phyloP scores from a whole-genome alignment of 2,329 filamentous ascomycete genomes.

The Scedosporium apiospermum region DNA sequence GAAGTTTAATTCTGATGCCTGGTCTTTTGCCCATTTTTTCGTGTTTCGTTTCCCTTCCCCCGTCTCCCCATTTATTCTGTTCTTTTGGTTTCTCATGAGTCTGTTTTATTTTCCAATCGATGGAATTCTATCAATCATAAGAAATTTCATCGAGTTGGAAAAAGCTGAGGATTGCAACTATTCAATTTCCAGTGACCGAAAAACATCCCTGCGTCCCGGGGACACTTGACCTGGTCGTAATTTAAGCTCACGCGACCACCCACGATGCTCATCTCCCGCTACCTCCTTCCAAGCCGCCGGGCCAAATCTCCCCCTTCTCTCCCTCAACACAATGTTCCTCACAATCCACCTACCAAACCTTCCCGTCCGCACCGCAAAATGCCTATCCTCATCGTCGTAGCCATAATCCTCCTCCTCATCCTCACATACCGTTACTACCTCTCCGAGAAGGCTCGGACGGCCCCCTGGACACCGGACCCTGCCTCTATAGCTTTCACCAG shows the following conservation, averaged over 20 bases:
- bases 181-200: neutral
- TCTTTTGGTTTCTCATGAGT: neutral
- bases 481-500: constrained; percentile 36
- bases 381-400: neutral
- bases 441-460: constrained; percentile 31
- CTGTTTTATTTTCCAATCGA: too few relatives aligned
- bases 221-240: neutral
- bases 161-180: neutral
- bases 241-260: neutral
- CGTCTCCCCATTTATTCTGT: neutral
- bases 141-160: neutral
- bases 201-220: neutral
- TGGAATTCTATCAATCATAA: too few relatives aligned
- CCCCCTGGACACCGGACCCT: constrained; percentile 40
- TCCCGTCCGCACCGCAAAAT: neutral
- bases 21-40: neutral
- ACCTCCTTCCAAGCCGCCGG: neutral
- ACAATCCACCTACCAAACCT: too few relatives aligned
- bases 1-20: neutral
- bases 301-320: neutral
- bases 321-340: neutral
- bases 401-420: neutral
- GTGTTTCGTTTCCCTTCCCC: neutral
- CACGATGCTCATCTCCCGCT: constrained; percentile 2
- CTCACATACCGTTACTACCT: constrained; percentile 5